These are phyloP conservation scores for Colletotrichum acutatum DNA, from an alignment of 2,329 filamentous ascomycete species.

Conservation along the genomic window DNA sequence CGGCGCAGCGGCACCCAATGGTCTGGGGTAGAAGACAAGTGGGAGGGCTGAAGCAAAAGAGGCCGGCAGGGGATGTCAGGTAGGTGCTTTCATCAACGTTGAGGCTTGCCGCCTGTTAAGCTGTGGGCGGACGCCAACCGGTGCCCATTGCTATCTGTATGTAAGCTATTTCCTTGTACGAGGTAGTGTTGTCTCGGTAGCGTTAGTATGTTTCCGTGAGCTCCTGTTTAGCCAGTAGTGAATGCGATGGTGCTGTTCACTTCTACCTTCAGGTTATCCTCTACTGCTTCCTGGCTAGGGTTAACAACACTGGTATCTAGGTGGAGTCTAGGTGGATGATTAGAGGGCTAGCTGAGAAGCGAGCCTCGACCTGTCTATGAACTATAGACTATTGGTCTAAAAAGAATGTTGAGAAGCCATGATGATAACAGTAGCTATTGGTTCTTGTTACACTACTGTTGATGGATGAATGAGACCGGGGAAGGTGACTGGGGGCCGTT, in stretches of 20 bases:
- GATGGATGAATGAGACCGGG: neutral
- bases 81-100: neutral
- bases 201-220: neutral
- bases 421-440: neutral
- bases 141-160: neutral
- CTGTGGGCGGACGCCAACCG: neutral
- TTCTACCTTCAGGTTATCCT: neutral
- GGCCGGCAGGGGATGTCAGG: neutral
- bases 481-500: neutral
- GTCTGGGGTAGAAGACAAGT: slow-evolving; percentile 1
- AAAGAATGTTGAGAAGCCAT: neutral
- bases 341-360: neutral
- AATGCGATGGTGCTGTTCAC: neutral
- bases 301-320: neutral
- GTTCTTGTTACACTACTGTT: neutral
- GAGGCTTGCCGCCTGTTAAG: neutral
- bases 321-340: neutral
- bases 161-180: neutral
- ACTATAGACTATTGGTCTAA: neutral
- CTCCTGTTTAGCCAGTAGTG: neutral
- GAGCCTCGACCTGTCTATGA: neutral
- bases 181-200: neutral
- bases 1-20: slow-evolving; percentile 23
- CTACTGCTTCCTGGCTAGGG: neutral
- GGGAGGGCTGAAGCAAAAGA: neutral